Percentiles rank a stretch among this genome's conserved stretches.
phyloP scores from a whole-genome alignment of 768 basidiomycete species.

The Epithele typhae region DNA sequence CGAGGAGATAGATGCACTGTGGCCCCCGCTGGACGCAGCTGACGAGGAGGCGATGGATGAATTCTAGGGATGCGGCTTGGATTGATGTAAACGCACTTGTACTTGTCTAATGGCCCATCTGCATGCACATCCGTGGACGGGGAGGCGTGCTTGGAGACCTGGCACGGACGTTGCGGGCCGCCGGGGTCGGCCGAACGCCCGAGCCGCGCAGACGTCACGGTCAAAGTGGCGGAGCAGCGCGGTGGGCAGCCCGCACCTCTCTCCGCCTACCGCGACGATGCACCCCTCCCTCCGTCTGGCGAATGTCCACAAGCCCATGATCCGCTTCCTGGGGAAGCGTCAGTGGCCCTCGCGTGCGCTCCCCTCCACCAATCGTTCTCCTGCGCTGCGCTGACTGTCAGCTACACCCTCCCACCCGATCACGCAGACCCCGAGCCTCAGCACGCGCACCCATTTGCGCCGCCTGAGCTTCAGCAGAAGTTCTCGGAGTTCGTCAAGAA shows the following conservation, averaged over 20 bases:
- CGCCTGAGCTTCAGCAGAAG: constrained; percentile 24
- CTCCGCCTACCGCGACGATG: constrained; percentile 14
- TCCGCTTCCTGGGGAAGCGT: constrained; percentile 26
- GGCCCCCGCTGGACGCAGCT: constrained; percentile 18
- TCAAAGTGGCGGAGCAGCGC: no score
- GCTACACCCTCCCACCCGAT: background rate
- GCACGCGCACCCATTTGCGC: constrained; percentile 26
- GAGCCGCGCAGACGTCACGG: background rate
- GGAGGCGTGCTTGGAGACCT: no score
- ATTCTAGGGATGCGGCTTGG: constrained; percentile 2
- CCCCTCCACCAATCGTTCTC: background rate
- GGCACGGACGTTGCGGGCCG: background rate
- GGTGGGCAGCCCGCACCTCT: background rate
- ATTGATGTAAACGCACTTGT: background rate
- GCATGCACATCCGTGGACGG: no score
- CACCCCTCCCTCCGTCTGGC: constrained; percentile 22
- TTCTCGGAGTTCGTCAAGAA: constrained; percentile 25
- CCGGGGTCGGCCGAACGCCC: constrained; percentile 12
- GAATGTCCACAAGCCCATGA: constrained; percentile 22
- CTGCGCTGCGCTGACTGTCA: no score
- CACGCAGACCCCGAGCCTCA: constrained; percentile 22
- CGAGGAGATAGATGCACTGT: constrained; percentile 20
- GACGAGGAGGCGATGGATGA: constrained; percentile 15
- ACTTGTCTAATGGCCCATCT: no score
- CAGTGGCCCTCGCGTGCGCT: constrained; percentile 24